Percentiles rank a stretch among this genome's conserved stretches.
Evolutionary conservation across 2,329 filamentous ascomycete species (phyloP).

Genomic region (Cladophialophora chaetospira): DNA sequence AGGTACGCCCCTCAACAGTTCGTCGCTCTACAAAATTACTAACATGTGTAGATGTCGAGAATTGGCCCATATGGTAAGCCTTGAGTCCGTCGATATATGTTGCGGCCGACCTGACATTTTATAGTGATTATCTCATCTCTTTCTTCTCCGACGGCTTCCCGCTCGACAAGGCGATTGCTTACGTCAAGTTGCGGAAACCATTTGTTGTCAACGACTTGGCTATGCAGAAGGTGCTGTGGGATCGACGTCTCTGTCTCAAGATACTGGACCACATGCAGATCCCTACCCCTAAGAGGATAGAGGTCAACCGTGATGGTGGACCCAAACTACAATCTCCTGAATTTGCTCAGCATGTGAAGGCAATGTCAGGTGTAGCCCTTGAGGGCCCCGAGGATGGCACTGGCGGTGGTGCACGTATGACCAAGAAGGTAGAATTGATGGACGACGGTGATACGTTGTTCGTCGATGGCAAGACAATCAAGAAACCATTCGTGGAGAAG

Average conservation of each 20-base stretch:
- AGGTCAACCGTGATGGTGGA: conserved; percentile 91
- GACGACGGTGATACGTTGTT: conserved; percentile 85
- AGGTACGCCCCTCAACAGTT: conserved; percentile 51
- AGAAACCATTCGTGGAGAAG: conserved; percentile 97
- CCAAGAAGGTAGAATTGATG: conserved; percentile 76
- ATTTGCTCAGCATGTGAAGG: conserved; percentile 75
- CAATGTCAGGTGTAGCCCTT: conserved; percentile 75
- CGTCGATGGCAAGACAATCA: conserved; percentile 79
- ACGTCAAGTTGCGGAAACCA: conserved; percentile 87
- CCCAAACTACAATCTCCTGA: conserved; percentile 77
- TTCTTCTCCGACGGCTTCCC: conserved; percentile 99
- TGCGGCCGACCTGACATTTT: neutral
- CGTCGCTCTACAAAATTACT: conserved; percentile 11
- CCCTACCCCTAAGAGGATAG: conserved; percentile 81
- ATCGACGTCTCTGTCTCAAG: conserved; percentile 82
- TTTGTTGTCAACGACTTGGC: conserved; percentile 97
- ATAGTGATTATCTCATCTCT: conserved; percentile 83
- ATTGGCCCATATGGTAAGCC: conserved; percentile 85
- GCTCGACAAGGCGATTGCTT: conserved; percentile 93
- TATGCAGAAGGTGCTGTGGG: conserved; percentile 97
- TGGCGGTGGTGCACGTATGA: conserved; percentile 57
- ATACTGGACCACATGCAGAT: conserved; percentile 89
- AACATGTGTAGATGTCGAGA: conserved; percentile 70
- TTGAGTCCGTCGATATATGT: conserved; percentile 1
- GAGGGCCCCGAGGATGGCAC: conserved; percentile 70